Evolutionary conservation across 1,284 basidiomycete genomes (phyloP), one percentile per base, ranked within the genome.

Genomic region (Coniferiporia weirii): DNA sequence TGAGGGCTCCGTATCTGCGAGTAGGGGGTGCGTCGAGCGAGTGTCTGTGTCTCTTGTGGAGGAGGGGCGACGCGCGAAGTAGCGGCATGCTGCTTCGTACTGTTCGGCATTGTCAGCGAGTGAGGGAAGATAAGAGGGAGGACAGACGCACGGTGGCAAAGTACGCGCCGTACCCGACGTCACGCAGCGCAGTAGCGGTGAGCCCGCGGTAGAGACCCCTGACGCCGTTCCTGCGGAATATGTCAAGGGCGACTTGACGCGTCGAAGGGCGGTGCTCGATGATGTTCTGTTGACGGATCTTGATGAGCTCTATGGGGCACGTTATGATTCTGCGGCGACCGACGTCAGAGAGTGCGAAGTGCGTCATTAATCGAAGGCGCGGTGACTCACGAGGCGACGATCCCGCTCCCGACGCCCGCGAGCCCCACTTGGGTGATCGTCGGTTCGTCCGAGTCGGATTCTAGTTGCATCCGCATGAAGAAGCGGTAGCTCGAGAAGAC

Each of bases 251-350:
- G 34, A 92, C 79, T 38, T 75, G 71, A 22, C 76, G 69, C 0
- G 82, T 73, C 61, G 82, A 74, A 61, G 74, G 64, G 66, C 72
- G 59, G 65, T 70, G 34, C 69, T 73, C 50, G 67, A 79, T 67
- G 64, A 84, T 76, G 71, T 79, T 74, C 65, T 90, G 87, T 64
- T 95, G 91, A 10, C 87, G 83, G 66, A 93, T 91, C 78, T 95
- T 95, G 73, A 95, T 78, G 0, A 93, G 78, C 66, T 95, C 93
- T 12, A 85, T 89, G 0, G 92, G 92, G 1, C 89, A 87, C 1
- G 90, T 89, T 48, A 95, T 73, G 8, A 91, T 66, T 6, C 91
- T 93, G 67, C 0, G 48, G 20, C 36, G 35, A 17, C 36, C 47
- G 32, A 50, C 13, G 13, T 47, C 59, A 50, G 47, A 60, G 47